These are phyloP conservation scores for Tylopilus felleus DNA, from an alignment of 768 basidiomycete species.

Conservation along the genomic window DNA sequence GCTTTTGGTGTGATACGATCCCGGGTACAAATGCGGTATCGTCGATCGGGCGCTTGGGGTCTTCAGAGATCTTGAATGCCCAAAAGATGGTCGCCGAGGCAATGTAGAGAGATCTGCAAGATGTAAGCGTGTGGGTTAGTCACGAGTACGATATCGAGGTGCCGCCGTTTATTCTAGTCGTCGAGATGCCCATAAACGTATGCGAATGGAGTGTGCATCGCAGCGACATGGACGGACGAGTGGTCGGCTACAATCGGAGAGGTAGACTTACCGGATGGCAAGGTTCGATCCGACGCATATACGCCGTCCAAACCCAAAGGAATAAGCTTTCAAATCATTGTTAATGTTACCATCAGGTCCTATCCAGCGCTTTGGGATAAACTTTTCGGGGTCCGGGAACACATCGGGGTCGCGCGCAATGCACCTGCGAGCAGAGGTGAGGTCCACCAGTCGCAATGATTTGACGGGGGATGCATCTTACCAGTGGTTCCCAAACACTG, in stretches of 20 bases:
- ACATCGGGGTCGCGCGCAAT: conserved; percentile 25
- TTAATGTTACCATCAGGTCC: conserved; percentile 40
- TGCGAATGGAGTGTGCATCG: not conserved
- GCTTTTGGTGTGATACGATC: conserved; percentile 59
- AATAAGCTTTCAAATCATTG: conserved; percentile 47
- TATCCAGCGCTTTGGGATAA: conserved; percentile 58
- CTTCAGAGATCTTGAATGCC: conserved; percentile 53
- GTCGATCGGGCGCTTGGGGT: conserved; percentile 54
- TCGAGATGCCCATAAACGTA: not conserved
- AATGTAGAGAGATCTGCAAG: conserved; percentile 53
- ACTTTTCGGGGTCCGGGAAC: conserved; percentile 41
- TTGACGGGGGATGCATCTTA: not conserved
- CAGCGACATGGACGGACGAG: not conserved
- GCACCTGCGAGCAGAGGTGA: conserved; percentile 5
- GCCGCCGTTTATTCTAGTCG: not conserved
- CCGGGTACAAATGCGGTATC: conserved; percentile 58
- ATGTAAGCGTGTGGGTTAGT: not conserved
- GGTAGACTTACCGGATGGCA: conserved; percentile 20
- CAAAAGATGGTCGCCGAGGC: conserved; percentile 62
- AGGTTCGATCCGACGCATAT: conserved; percentile 26
- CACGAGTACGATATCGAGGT: not conserved
- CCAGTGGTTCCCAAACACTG: conserved; percentile 34
- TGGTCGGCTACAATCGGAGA: too few relatives aligned
- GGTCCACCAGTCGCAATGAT: not conserved
- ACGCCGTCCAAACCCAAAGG: conserved; percentile 53